Evolutionary conservation across 2,329 filamentous ascomycete species (phyloP).

Genomic region (Ophiostoma sp.): DNA sequence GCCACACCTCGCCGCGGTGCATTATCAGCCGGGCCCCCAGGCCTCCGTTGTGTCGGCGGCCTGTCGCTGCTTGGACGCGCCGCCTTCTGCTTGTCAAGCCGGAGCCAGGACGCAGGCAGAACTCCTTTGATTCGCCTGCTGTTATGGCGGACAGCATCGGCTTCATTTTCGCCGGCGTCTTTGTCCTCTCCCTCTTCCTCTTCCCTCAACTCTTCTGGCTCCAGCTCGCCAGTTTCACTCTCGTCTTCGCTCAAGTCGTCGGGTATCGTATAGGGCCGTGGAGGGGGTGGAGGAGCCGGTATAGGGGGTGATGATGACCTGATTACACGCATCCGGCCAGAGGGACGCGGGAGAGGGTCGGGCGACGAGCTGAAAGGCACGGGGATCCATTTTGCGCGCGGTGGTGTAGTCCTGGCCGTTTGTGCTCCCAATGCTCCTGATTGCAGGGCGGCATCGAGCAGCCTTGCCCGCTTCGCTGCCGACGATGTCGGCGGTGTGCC

Average conservation of each 20-base stretch:
- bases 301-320: constrained; percentile 1
- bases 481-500: constrained; percentile 27
- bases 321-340: neutral
- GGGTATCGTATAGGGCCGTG: neutral
- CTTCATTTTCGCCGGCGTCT: constrained; percentile 35
- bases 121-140: constrained; percentile 53
- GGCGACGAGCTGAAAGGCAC: constrained; percentile 25
- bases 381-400: constrained; percentile 21
- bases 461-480: constrained; percentile 30
- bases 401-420: neutral
- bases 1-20: constrained; percentile 47
- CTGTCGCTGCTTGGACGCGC: constrained; percentile 26
- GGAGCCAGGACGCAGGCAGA: constrained; percentile 62
- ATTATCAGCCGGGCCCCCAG: constrained; percentile 33
- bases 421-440: neutral
- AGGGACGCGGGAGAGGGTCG: neutral
- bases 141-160: constrained; percentile 38
- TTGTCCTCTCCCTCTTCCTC: neutral
- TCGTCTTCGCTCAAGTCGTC: constrained; percentile 18
- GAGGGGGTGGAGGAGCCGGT: neutral
- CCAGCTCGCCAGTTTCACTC: constrained; percentile 10
- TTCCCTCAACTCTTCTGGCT: constrained; percentile 18
- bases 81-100: constrained; percentile 49
- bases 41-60: constrained; percentile 29
- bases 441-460: neutral